Base-by-base conservation (phyloP, 2,329 filamentous ascomycete species). In the Nothophoma quercina region DNA sequence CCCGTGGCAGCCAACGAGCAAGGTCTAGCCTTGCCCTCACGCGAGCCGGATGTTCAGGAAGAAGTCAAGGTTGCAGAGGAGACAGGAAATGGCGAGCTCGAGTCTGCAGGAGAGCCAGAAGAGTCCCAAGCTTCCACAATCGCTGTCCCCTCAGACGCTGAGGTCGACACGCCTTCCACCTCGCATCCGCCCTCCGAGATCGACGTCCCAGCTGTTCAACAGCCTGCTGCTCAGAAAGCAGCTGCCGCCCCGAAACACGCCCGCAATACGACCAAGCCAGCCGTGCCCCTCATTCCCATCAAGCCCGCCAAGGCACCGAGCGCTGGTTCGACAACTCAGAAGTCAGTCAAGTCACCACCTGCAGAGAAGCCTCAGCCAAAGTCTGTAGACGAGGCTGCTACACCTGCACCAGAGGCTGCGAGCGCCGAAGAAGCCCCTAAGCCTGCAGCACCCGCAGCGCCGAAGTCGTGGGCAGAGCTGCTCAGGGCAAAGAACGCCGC, bases 381-480 rank as follows among this genome's bases (percentile, higher is more conserved):
- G 32, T 51, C 65, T 50, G 36, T 40, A 26, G 54, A 60, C 7
- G 40, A 43, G 7, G 43, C 55, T 5, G 34, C 59, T 18, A 43
- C 45, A 6, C 28, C 57, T 15, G 39, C 53, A 7, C 15, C 56
- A 13, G 65, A 67, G 22, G 51, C 23, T 22, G 55, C 21, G 7
- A 59, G 44, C 25, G 54, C 62, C 13, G 75, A 77, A 19, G 70
- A 75, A 32, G 59, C 74, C 13, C 59, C 70, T 4, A 78, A 78
- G 39, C 70, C 74, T 30, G 72, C 70, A n/a, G 75, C 79, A 36
- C 75, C 79, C n/a, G 81, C 83, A 21, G 61, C 73, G 7, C 77
- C 78, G 8, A 81, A 87, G 65, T 86, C 85, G 1, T 91, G 88
- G 88, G 86, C 88, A 21, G 87, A 88, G 58, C 78, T 90, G 35